Evolutionary conservation across 2,329 filamentous ascomycete genomes (phyloP), one percentile per base, ranked within the genome.

Genomic region (Xylariaceae sp.): DNA sequence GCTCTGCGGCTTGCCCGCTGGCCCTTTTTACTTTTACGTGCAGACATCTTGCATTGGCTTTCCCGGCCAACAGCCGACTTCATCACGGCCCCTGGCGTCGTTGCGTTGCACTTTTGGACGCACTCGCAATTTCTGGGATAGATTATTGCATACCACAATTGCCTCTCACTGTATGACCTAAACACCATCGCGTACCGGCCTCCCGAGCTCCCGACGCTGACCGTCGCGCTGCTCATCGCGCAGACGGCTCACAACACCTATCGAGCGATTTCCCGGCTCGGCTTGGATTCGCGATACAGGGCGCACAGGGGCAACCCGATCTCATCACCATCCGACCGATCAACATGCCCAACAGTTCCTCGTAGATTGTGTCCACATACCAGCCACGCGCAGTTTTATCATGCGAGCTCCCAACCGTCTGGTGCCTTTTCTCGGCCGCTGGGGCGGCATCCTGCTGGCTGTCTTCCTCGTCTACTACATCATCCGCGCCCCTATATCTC

Each of bases 381-480:
- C 56, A 55, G 56, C 56, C 43, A 51, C 45, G 49, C 50, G 45
- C 22, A 28, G 40, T 45, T 56, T 55, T 36, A 65, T 60, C 57
- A 65, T 66, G 60, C 61, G 58, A 55, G 50, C 54, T 50, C 58
- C 62, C 48, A 66, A 64, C 51, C 64, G 66, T 52, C 45, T 64
- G 33, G 48, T 67, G 43, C 65, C 64, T 45, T 53, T 67, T 39
- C 50, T 62, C 42, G 60, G 56, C 56, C 66, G 67, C 50, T 69
- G 67, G 47, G 58, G 58, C 53, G 55, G 63, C 10, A 60, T 68
- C 28, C 50, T 69, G n/a, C 47, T 68, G 28, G 63, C 63, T 33
- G 65, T 58, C 42, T n/a, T 69, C 10, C 51, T 69, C 34, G 62
- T 69, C 33, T 69, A 64, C 54, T 68, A 62, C 38, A 50, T 69